Percentiles rank a stretch among this genome's conserved stretches.
phyloP scores from a whole-genome alignment of 441 rosid genomes.

The Gossypium trilobum region DNA sequence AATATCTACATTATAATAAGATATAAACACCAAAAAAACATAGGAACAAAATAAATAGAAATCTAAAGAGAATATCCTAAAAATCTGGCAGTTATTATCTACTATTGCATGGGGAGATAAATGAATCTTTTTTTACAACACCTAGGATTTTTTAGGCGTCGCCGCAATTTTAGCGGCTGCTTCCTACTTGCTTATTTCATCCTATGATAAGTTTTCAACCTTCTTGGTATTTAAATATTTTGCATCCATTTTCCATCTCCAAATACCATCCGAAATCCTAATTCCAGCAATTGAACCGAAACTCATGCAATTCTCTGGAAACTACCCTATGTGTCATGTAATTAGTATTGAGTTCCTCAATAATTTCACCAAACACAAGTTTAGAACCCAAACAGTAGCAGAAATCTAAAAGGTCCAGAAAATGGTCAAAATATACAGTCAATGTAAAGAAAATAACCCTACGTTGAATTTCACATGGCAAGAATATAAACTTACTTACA shows the following conservation, averaged over 20 bases:
- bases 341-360: background rate
- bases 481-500: no score
- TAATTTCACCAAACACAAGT: background rate
- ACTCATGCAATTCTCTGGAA: no score
- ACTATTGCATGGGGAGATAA: background rate
- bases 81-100: background rate
- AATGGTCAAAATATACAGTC: background rate
- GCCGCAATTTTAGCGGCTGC: background rate
- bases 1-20: background rate
- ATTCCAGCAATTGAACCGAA: background rate
- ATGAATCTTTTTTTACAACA: background rate
- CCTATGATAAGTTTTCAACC: background rate
- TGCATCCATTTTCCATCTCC: background rate
- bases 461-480: background rate
- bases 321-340: background rate
- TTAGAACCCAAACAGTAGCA: background rate
- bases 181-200: background rate
- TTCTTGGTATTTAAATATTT: background rate
- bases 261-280: background rate
- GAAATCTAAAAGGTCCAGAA: background rate
- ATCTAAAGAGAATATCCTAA: background rate
- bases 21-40: background rate
- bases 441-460: background rate
- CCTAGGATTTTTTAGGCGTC: background rate
- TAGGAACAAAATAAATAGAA: background rate